Evolutionary conservation across 352 stramenopile species (phyloP), one percentile per base, ranked within the genome.

Genomic region (Globisporangium spinosum): DNA sequence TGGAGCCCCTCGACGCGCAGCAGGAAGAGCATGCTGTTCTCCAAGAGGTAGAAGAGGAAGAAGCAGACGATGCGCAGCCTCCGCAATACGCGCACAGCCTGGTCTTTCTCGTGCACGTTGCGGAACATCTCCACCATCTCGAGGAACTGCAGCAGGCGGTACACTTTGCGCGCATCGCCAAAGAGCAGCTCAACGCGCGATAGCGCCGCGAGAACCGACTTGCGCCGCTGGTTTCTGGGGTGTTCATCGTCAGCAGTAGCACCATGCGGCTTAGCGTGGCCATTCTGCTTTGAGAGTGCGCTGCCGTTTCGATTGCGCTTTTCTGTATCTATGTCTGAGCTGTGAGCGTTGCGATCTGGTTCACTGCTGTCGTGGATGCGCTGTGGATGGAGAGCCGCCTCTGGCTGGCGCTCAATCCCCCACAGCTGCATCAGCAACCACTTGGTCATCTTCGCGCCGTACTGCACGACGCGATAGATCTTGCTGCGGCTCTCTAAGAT

Each of bases 91-190:
- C 78, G 71, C 17, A 85, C 70, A 12, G 20, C 29, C 2, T 56
- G 32, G 3, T 75, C 27, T 0, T 70, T 58, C 23, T 89, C 82
- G 59, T 72, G 29, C 9, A 87, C 79, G 17, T 77, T 72, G 25
- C 79, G 79, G 12, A 80, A 76, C 29, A 90, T 59, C 23, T 86
- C 75, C 10, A 72, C 58, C 82, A 90, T 87, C 65, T 90, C 82
- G 25, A 90, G 51, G 56, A 90, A 90, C 69, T 88, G 78, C 58
- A 90, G 76, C 10, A 90, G 70, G 15, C 82, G 82, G 60, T 85
- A 87, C 29, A 87, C 77, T 67, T 83, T 85, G 22, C 82, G 79
- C 25, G 78, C 77, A 38, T 88, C 79, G n/a, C 72, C 74, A 29
- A 88, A 84, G 7, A 89, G 62, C 32, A 71, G 56, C 65, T 90